phyloP scores from a whole-genome alignment of 495 filamentous ascomycete species.

The Bombardia bombarda region DNA sequence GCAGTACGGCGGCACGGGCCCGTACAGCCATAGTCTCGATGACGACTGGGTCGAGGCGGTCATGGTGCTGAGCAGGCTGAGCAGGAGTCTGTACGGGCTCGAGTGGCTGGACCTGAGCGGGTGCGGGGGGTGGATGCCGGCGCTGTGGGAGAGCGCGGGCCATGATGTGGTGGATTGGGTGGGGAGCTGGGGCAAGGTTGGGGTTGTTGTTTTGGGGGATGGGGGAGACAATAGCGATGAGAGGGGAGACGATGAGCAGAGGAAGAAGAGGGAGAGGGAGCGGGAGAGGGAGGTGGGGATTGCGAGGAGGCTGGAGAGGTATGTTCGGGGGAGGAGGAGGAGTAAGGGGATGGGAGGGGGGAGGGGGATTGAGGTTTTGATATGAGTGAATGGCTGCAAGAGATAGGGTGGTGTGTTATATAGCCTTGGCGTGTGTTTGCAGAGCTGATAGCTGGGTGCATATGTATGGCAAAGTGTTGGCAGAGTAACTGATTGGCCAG shows the following conservation, averaged over 20 bases:
- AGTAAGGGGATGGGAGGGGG: constrained; percentile 1
- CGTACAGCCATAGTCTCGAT: constrained; percentile 57
- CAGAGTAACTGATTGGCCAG: too few relatives aligned
- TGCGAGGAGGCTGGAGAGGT: constrained; percentile 1
- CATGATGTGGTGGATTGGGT: constrained; percentile 35
- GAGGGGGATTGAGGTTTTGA: too few relatives aligned
- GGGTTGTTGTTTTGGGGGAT: constrained; percentile 23
- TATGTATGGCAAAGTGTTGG: too few relatives aligned
- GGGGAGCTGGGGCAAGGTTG: constrained; percentile 40
- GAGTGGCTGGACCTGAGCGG: constrained; percentile 77
- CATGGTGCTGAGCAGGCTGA: constrained; percentile 58
- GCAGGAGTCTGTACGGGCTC: constrained; percentile 57
- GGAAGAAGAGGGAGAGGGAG: neutral
- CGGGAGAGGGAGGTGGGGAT: neutral
- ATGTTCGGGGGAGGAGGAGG: constrained; percentile 1
- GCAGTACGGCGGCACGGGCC: constrained; percentile 53
- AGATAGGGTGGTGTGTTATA: too few relatives aligned
- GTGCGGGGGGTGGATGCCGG: constrained; percentile 61
- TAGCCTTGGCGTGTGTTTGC: too few relatives aligned
- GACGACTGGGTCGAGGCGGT: constrained; percentile 65
- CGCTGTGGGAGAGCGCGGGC: constrained; percentile 36
- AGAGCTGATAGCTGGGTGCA: too few relatives aligned
- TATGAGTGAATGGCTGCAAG: too few relatives aligned
- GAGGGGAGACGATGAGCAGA: neutral
- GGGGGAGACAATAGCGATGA: too few relatives aligned